Percentiles rank a stretch among this genome's conserved stretches.
These are phyloP conservation scores for Fragaria ananassa DNA, from an alignment of 306 rosid species.

Conservation along the genomic window DNA sequence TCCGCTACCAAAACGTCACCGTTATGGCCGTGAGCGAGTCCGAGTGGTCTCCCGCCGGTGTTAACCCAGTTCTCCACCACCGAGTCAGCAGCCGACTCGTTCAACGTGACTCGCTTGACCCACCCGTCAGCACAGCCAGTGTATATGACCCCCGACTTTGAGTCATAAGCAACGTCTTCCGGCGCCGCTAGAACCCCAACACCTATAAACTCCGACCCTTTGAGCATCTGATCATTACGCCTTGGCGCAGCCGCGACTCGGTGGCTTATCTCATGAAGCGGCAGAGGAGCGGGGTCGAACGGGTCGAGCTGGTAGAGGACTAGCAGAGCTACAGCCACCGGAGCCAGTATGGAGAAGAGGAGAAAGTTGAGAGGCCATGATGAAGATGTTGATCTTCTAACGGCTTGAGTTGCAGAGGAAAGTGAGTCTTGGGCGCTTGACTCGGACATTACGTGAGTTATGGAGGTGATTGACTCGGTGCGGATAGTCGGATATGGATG, in stretches of 20 bases:
- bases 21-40: slow-evolving; percentile 35
- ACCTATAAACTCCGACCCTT: slow-evolving; percentile 39
- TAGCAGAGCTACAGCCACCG: slow-evolving; percentile 15
- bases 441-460: slow-evolving; percentile 17
- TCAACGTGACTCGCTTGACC: slow-evolving; percentile 55
- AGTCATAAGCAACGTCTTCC: slow-evolving; percentile 52
- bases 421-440: slow-evolving; percentile 4
- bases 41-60: slow-evolving; percentile 82
- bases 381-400: not conserved
- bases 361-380: slow-evolving; percentile 7
- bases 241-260: not conserved
- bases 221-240: slow-evolving; percentile 25
- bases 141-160: slow-evolving; percentile 41
- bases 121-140: slow-evolving; percentile 73
- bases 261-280: not conserved
- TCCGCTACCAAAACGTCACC: slow-evolving; percentile 48
- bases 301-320: slow-evolving; percentile 4
- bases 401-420: not conserved
- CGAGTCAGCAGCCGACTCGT: slow-evolving; percentile 40
- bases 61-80: slow-evolving; percentile 55
- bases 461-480: not conserved
- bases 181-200: slow-evolving; percentile 36
- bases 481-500: not conserved
- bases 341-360: slow-evolving; percentile 17
- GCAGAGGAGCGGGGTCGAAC: not conserved